These are phyloP conservation scores for Calamus simplicifolius DNA, from an alignment of 176 grass and related monocot genomes.

Conservation along the genomic window DNA sequence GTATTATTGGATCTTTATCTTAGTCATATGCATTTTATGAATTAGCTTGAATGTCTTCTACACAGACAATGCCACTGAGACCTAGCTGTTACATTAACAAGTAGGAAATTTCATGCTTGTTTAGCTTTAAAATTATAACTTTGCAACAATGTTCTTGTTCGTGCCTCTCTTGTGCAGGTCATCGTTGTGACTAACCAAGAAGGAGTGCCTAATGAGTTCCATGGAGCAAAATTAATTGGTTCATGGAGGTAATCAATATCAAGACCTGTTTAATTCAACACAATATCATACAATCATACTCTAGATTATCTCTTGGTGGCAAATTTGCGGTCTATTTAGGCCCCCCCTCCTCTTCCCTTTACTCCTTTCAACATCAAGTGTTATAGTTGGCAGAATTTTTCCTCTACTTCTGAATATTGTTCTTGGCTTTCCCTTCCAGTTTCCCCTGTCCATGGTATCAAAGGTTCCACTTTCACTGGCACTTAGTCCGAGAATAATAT, in stretches of 20 bases:
- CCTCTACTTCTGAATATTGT: slow-evolving; percentile 8
- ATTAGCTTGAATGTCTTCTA: too few relatives aligned
- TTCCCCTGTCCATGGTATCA: slow-evolving; percentile 93
- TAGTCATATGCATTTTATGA: too few relatives aligned
- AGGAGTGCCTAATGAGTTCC: slow-evolving; percentile 83
- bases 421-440: slow-evolving; percentile 33
- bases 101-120: too few relatives aligned
- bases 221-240: slow-evolving; percentile 89
- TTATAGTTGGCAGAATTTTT: slow-evolving; percentile 3
- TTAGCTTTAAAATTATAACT: neutral
- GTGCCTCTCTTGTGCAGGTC: slow-evolving; percentile 43
- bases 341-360: too few relatives aligned
- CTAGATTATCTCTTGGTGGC: neutral
- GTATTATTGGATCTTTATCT: slow-evolving; percentile 2
- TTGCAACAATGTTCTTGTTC: neutral
- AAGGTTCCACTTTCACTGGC: slow-evolving; percentile 84
- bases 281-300: neutral
- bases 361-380: neutral
- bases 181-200: slow-evolving; percentile 94
- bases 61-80: too few relatives aligned
- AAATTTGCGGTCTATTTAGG: neutral
- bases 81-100: too few relatives aligned
- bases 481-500: slow-evolving; percentile 90
- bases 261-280: too few relatives aligned
- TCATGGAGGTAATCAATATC: slow-evolving; percentile 69